Evolutionary conservation across 1,139 yeast genomes (phyloP), one percentile per base, ranked within the genome.

Genomic region (Pichia inconspicua): DNA sequence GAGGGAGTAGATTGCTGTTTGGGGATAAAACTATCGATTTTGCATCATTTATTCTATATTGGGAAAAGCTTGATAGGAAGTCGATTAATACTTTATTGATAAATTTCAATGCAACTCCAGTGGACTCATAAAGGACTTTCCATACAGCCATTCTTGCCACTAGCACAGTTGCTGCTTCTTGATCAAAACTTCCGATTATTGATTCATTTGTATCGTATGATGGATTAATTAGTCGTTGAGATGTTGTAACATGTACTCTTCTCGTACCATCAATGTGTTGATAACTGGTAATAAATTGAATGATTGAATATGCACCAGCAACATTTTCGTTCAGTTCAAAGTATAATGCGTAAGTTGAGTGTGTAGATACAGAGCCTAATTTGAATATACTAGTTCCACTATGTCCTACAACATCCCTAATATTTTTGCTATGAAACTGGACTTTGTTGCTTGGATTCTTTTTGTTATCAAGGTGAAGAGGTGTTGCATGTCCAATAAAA

Each of bases 31-130:
- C 70, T 69, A 92, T 87, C 14, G 95, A 81, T 25, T 74, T 69
- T 36, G 89, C 76, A 47, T 75, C 80, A 48, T 86, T 92, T 57
- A 80, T 80, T 55, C 78, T 75, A 66, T 84, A 90, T 51, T 82
- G 87, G 14, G 94, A 95, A 66, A 86, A 89, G 58, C 86, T 78
- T 52, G 82, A 76, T 63, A 97, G 88, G 56, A 86, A 72, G 52
- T 89, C 84, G 55, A 92, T 81, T 56, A 90, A 71, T 61, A 80
- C 73, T 58, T 90, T 79, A 66, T 92, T 97, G 49, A 86, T 75
- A 79, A 90, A 84, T 66, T 90, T 78, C 47, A 84, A 70, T n/a
- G 88, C 80, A 58, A 84, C 95, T 9, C 75, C 73, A 34, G 84
- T 80, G 53, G 78, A 85, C 54, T 82, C 86, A 27, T 69, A 52